A percentile compares a stretch with the other conserved stretches of the same genome.
Evolutionary conservation across 2,329 filamentous ascomycete genomes (phyloP).

Genomic region (Aspergillaceae sp.): DNA sequence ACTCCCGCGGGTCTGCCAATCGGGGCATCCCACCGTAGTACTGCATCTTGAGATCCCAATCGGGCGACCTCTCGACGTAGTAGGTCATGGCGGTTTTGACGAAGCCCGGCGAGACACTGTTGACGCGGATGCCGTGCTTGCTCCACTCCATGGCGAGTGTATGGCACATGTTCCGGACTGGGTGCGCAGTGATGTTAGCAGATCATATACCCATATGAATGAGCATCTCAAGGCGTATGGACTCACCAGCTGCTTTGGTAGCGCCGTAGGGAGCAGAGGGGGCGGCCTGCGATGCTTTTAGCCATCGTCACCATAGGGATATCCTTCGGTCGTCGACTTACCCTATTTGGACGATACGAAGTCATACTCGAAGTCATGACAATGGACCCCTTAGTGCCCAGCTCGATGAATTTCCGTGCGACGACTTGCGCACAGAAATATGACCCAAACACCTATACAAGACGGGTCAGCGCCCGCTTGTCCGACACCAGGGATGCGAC

Average conservation of each 20-base stretch:
- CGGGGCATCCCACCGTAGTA: slow-evolving; percentile 52
- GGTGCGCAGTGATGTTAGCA: not conserved
- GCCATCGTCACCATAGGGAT: not conserved
- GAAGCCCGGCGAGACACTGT: slow-evolving; percentile 41
- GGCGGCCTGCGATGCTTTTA: slow-evolving; percentile 27
- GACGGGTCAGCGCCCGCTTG: too few species aligned
- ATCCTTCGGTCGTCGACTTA: slow-evolving; percentile 1
- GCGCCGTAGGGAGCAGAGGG: slow-evolving; percentile 44
- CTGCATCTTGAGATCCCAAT: slow-evolving; percentile 50
- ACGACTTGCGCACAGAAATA: slow-evolving; percentile 24
- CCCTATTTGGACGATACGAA: slow-evolving; percentile 40
- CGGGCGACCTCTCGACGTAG: slow-evolving; percentile 44
- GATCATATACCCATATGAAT: not conserved
- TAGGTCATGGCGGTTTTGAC: slow-evolving; percentile 41
- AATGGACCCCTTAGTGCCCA: slow-evolving; percentile 30
- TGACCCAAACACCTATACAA: slow-evolving; percentile 16
- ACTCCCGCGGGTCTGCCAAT: slow-evolving; percentile 45
- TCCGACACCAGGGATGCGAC: not conserved
- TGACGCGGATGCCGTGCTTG: slow-evolving; percentile 32
- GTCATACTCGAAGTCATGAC: slow-evolving; percentile 45
- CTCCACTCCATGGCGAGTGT: slow-evolving; percentile 43
- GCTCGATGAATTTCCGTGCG: slow-evolving; percentile 32
- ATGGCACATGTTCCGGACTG: slow-evolving; percentile 20
- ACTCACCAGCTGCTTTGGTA: slow-evolving; percentile 35
- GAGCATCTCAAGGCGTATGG: not conserved